These are phyloP conservation scores for Tetrapisispora pingtungensis DNA, from an alignment of 805 yeast species.

Conservation along the genomic window DNA sequence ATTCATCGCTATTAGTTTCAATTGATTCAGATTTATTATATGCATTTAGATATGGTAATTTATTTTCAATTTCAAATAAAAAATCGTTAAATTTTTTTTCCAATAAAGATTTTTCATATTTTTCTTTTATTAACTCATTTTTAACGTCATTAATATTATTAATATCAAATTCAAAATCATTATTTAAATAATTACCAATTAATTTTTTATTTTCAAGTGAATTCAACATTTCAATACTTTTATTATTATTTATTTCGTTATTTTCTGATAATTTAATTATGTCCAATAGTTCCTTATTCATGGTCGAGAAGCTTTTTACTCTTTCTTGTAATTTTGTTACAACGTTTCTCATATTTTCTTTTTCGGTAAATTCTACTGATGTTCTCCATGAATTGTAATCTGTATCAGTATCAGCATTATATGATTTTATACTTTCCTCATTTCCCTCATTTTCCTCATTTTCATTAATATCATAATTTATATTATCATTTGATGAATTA, in stretches of 20 bases:
- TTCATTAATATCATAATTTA: neutral
- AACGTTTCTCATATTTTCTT: neutral
- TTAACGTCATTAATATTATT: slow-evolving; percentile 1
- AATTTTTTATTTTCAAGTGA: neutral
- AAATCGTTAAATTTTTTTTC: slow-evolving; percentile 1
- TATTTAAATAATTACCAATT: neutral
- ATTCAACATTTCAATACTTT: neutral
- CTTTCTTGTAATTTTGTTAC: neutral
- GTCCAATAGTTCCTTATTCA: neutral
- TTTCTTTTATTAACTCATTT: slow-evolving; percentile 2
- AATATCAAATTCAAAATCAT: neutral
- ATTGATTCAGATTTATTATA: neutral
- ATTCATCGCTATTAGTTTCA: neutral
- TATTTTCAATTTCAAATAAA: neutral
- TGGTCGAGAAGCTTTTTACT: neutral
- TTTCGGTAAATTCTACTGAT: neutral
- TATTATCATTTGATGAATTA: neutral
- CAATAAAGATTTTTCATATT: neutral
- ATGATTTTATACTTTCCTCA: neutral
- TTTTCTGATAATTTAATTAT: neutral
- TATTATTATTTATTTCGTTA: neutral
- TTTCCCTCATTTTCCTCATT: neutral
- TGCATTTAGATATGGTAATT: neutral
- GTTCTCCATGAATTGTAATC: slow-evolving; percentile 3
- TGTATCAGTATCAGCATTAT: neutral